Evolutionary conservation across 2,329 filamentous ascomycete species (phyloP), one percentile per base, ranked within the genome.

Genomic region (Annulohypoxylon truncatum): DNA sequence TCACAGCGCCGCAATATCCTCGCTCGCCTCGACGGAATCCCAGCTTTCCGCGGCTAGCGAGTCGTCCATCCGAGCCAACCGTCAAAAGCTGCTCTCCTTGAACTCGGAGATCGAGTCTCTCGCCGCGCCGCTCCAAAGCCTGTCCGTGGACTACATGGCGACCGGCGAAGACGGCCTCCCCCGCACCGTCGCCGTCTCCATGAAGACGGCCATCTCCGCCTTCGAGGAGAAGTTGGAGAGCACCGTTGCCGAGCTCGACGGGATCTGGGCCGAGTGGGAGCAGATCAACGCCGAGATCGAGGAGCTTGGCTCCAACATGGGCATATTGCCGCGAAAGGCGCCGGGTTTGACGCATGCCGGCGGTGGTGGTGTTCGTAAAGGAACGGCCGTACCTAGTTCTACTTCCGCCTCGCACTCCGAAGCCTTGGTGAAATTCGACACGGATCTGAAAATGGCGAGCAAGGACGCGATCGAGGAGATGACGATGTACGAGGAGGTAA

Each of bases 381-480:
- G 68, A 5, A 73, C 73, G 40, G 70, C 70, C 2, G n/a, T n/a
- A n/a, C n/a, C 67, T 67, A 2, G 3, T 22, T n/a, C 10, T 7
- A 10, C 31, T 1, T 71, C 70, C 4, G 66, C 67, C 1, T 52
- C 64, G n/a, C 69, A 72, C 60, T 40, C 40, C 12, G 63, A 61
- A 5, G 64, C 64, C 4, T 24, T 67, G 9, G 63, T 46, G 2
- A 71, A 61, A 33, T 72, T 77, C 46, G 58, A 51, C 7, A 50
- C 61, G 1, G 71, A 73, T 15, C 68, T 76, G 4, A 74, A 72
- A 4, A 57, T 55, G 28, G 67, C 62, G 48, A 72, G 67, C 38
- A 73, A 71, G 40, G 71, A 75, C 5, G 70, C 69, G 1, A 71
- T 75, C 2, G 74, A 76, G 13, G 75, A 76, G 44, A 74, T 76